Percentiles rank a stretch among this genome's conserved stretches.
Evolutionary conservation across 345 rosid genomes (phyloP).

Genomic region (Adansonia digitata): DNA sequence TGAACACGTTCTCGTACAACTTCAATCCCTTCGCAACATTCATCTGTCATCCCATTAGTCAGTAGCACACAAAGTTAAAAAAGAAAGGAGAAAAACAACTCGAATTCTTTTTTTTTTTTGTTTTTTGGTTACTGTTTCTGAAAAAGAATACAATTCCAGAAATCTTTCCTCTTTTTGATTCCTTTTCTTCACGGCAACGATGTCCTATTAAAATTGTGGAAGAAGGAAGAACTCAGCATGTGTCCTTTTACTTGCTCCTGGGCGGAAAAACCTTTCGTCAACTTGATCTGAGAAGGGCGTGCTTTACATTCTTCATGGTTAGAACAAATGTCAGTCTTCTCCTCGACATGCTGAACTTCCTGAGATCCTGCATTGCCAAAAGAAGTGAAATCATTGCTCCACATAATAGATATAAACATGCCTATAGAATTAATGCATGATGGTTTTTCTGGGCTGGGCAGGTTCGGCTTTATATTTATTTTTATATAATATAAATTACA

Average conservation of each 20-base stretch:
- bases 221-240: slow-evolving; percentile 76
- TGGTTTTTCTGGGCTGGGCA: no score
- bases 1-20: slow-evolving; percentile 65
- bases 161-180: slow-evolving; percentile 3
- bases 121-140: not conserved
- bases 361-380: slow-evolving; percentile 53
- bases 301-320: slow-evolving; percentile 77
- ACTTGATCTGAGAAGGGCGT: no score
- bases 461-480: no score
- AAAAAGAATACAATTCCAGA: no score
- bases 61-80: slow-evolving; percentile 28
- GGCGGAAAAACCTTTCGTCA: slow-evolving; percentile 80
- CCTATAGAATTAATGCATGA: no score
- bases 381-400: not conserved
- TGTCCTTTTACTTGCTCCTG: slow-evolving; percentile 88
- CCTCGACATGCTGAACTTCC: slow-evolving; percentile 42
- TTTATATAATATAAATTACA: no score
- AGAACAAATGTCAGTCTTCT: slow-evolving; percentile 44
- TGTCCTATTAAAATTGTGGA: slow-evolving; percentile 2
- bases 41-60: slow-evolving; percentile 48
- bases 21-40: slow-evolving; percentile 93
- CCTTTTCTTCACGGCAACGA: slow-evolving; percentile 10
- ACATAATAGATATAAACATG: no score
- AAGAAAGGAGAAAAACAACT: no score
- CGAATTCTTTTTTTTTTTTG: slow-evolving; percentile 5